Evolutionary conservation across 2,329 filamentous ascomycete genomes (phyloP).

Genomic region (Madurella mycetomatis): DNA sequence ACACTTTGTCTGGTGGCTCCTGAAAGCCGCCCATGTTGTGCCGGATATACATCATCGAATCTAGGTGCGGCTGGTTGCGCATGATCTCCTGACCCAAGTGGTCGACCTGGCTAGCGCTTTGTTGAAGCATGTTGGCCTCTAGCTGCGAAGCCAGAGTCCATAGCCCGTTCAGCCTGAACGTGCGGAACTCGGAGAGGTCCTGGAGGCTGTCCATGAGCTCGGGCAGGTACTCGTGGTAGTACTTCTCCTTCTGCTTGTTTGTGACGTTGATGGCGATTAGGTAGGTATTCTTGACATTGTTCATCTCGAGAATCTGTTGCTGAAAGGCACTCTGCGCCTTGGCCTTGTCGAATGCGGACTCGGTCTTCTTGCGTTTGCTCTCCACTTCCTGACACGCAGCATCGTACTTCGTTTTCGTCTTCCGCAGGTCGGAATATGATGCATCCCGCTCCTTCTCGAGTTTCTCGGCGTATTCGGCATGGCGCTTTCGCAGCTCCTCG

Average conservation of each 20-base stretch:
- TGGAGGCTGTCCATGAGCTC: conserved; percentile 91
- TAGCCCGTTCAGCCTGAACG: conserved; percentile 74
- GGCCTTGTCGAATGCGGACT: conserved; percentile 87
- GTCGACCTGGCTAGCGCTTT: conserved; percentile 67
- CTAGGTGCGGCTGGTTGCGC: conserved; percentile 80
- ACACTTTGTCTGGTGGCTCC: conserved; percentile 77
- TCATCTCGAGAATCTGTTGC: conserved; percentile 90
- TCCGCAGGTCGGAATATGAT: conserved; percentile 79
- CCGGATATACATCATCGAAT: conserved; percentile 96
- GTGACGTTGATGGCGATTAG: conserved; percentile 93
- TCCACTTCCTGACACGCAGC: conserved; percentile 91
- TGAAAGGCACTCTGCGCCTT: conserved; percentile 91
- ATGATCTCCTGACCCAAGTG: conserved; percentile 76
- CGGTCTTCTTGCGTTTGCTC: conserved; percentile 87
- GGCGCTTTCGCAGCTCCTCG: conserved; percentile 88
- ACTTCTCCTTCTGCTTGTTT: conserved; percentile 95
- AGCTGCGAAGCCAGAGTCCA: conserved; percentile 79
- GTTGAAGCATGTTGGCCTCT: conserved; percentile 72
- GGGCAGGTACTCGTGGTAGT: conserved; percentile 95
- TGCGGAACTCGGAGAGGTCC: conserved; percentile 86
- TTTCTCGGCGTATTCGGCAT: conserved; percentile 82
- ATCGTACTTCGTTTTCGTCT: conserved; percentile 91
- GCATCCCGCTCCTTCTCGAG: conserved; percentile 84
- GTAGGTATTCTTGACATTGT: conserved; percentile 98
- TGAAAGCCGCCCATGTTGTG: conserved; percentile 82